These are phyloP conservation scores for Fraxinus sp. DNA, from an alignment of 305 asterid species.

Conservation along the genomic window DNA sequence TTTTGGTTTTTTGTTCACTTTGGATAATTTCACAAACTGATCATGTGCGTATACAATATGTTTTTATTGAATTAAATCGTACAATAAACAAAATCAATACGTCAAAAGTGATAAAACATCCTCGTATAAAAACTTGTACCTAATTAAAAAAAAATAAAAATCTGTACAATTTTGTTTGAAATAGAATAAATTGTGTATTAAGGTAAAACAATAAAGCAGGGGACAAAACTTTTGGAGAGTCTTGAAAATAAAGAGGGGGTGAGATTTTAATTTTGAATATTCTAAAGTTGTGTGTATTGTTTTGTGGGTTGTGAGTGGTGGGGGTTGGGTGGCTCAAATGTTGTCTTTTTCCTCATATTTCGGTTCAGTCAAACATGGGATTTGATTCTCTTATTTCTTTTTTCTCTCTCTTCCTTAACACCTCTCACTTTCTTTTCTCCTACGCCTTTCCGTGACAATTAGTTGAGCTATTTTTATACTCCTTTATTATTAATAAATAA, in stretches of 20 bases:
- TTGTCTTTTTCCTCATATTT: slow-evolving; percentile 28
- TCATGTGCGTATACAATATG: background rate
- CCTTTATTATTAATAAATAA: background rate
- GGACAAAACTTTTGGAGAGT: background rate
- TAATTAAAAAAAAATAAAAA: no score
- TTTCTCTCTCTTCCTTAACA: background rate
- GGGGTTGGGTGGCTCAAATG: slow-evolving; percentile 6
- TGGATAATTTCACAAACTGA: background rate
- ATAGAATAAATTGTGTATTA: background rate
- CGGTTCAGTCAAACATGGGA: slow-evolving; percentile 67
- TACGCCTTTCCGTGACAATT: slow-evolving; percentile 33
- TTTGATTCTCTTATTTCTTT: slow-evolving; percentile 41
- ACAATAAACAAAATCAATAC: background rate
- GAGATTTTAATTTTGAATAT: slow-evolving; percentile 7
- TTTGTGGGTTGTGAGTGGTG: slow-evolving; percentile 38
- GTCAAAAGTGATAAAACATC: background rate
- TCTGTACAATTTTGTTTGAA: background rate
- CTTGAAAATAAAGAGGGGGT: slow-evolving; percentile 1
- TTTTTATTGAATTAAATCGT: background rate
- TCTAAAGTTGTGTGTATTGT: slow-evolving; percentile 61
- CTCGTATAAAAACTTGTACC: background rate
- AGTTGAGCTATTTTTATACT: slow-evolving; percentile 19
- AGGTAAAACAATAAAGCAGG: background rate
- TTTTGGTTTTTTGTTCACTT: background rate
- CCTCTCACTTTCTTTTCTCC: slow-evolving; percentile 28